phyloP scores from a whole-genome alignment of 169 alveolate species.

The Theileria parva region DNA sequence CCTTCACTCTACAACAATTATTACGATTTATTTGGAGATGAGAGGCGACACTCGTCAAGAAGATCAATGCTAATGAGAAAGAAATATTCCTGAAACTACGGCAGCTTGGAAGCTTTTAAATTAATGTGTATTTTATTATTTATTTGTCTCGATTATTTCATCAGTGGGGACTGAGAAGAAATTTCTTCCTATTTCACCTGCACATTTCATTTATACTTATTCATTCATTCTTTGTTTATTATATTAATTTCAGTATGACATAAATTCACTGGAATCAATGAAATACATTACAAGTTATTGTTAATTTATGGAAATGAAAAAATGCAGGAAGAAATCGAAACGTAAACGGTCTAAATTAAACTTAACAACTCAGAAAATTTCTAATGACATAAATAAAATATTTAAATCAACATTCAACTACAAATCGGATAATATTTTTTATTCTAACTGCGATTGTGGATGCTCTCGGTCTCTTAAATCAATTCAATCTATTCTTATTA shows the following conservation, averaged over 20 bases:
- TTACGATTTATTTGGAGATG: conserved; percentile 46
- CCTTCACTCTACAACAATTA: conserved; percentile 7
- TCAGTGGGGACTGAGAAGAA: conserved; percentile 21
- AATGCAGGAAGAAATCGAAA: conserved; percentile 2
- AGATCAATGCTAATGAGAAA: conserved; percentile 40
- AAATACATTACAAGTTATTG: not conserved
- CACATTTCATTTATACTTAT: conserved; percentile 17
- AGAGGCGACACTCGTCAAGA: conserved; percentile 45
- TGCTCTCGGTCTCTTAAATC: conserved; percentile 28
- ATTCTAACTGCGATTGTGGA: conserved; percentile 51
- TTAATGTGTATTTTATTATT: not conserved
- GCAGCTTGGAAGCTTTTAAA: not conserved
- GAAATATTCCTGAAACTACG: conserved; percentile 17
- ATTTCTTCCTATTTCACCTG: not conserved
- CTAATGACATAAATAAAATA: not conserved
- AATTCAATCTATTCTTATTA: conserved; percentile 26
- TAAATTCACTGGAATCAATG: not conserved
- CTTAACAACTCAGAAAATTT: not conserved
- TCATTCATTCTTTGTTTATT: not conserved
- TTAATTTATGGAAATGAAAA: conserved; percentile 6
- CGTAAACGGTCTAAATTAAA: conserved; percentile 2
- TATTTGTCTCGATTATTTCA: not conserved
- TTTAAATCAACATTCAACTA: not conserved
- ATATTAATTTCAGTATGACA: not conserved
- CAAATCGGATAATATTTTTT: not conserved